Evolutionary conservation across 768 basidiomycete species (phyloP).

Genomic region (Lactifluus hygrophoroides): DNA sequence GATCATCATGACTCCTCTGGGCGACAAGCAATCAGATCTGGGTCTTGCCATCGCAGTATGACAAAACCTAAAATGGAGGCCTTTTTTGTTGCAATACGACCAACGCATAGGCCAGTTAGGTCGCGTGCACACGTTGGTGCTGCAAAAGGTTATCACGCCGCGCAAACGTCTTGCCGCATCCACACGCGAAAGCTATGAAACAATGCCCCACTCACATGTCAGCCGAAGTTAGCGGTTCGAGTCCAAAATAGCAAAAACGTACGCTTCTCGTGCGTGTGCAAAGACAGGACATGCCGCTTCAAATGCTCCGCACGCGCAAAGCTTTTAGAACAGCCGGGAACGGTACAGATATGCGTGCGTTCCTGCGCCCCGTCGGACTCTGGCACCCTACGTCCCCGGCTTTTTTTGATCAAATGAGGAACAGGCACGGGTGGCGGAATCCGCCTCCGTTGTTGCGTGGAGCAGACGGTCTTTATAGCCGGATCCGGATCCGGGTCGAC

Average conservation of each 20-base stretch:
- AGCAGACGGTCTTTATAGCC: neutral
- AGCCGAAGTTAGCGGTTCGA: neutral
- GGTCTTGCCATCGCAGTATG: no score
- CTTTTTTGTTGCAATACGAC: neutral
- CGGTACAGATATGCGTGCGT: conserved; percentile 56
- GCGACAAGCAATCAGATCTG: neutral
- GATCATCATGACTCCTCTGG: neutral
- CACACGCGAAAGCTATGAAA: conserved; percentile 51
- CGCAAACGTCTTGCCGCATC: conserved; percentile 65
- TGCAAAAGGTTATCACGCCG: conserved; percentile 71
- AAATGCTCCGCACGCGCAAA: conserved; percentile 76
- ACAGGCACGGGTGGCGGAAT: conserved; percentile 50
- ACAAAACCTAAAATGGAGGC: neutral
- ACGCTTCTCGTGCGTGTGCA: conserved; percentile 85
- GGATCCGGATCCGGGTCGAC: neutral
- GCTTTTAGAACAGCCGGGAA: conserved; percentile 67
- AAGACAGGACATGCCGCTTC: conserved; percentile 69
- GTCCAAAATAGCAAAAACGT: conserved; percentile 26
- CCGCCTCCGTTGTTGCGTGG: neutral
- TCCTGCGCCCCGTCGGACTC: conserved; percentile 25
- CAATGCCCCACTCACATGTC: neutral
- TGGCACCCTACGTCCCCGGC: conserved; percentile 69
- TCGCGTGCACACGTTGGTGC: conserved; percentile 54
- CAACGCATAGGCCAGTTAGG: neutral
- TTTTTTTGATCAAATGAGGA: conserved; percentile 72